phyloP scores from a whole-genome alignment of 306 rosid species.

The Ormosia semicastrata region DNA sequence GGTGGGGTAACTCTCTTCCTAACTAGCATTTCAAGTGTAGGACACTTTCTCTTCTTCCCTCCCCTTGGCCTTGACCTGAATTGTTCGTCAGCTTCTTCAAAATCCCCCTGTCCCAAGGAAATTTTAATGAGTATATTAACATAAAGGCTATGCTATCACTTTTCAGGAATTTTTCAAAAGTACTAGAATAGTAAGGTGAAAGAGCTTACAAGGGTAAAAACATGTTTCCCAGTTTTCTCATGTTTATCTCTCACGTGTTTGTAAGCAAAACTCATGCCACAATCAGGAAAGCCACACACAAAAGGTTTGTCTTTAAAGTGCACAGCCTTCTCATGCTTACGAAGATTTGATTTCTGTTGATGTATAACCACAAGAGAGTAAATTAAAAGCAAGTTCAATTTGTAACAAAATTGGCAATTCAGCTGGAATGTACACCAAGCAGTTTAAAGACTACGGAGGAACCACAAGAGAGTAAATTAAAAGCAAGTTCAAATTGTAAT shows the following conservation, averaged over 20 bases:
- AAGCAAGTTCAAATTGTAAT: background rate
- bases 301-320: constrained; percentile 63
- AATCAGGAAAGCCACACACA: constrained; percentile 66
- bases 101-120: constrained; percentile 64
- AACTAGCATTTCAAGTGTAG: constrained; percentile 65
- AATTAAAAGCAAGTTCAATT: background rate
- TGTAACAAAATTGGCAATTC: background rate
- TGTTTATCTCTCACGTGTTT: constrained; percentile 91
- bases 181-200: background rate
- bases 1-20: constrained; percentile 80
- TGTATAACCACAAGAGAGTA: background rate
- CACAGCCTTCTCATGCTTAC: constrained; percentile 67
- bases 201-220: constrained; percentile 57
- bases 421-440: background rate
- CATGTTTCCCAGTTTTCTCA: constrained; percentile 60
- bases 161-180: background rate
- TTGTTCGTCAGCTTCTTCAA: constrained; percentile 67
- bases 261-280: constrained; percentile 85
- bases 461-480: background rate
- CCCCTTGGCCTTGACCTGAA: constrained; percentile 81
- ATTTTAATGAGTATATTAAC: background rate
- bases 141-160: background rate
- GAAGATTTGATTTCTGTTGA: constrained; percentile 75
- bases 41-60: constrained; percentile 70
- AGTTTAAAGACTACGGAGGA: background rate